Evolutionary conservation across 177 flowering plant species (phyloP).

Genomic region (Vitis hybrid): DNA sequence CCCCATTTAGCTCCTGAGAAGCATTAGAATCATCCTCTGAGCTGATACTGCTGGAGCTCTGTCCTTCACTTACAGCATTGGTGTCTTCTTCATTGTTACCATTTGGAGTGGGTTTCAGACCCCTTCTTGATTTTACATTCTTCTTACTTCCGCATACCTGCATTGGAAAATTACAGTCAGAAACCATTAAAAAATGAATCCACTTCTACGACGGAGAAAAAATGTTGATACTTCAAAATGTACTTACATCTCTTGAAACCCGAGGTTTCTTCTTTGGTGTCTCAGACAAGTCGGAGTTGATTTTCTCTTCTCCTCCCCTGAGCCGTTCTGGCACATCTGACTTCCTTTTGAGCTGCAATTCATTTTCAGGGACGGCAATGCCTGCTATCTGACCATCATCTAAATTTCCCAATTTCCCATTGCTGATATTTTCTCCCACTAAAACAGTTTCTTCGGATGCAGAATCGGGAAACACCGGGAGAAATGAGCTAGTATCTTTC

Average conservation of each 20-base stretch:
- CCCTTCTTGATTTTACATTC: slow-evolving; percentile 40
- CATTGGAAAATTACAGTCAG: slow-evolving; percentile 1
- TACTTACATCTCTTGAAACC: slow-evolving; percentile 42
- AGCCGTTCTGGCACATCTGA: slow-evolving; percentile 9
- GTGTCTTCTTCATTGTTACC: slow-evolving; percentile 35
- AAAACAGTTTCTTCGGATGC: slow-evolving; percentile 11
- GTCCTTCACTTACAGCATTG: slow-evolving; percentile 32
- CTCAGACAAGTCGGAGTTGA: slow-evolving; percentile 6
- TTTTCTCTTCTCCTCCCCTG: slow-evolving; percentile 1
- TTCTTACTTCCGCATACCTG: slow-evolving; percentile 41
- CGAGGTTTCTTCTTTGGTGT: slow-evolving; percentile 40
- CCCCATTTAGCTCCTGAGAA: slow-evolving; percentile 50
- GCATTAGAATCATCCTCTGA: slow-evolving; percentile 68
- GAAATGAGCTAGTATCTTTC: slow-evolving; percentile 3
- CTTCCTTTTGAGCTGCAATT: slow-evolving; percentile 35
- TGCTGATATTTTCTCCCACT: slow-evolving; percentile 7
- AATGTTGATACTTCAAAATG: too few relatives aligned
- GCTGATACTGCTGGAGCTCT: slow-evolving; percentile 48
- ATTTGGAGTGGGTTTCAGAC: slow-evolving; percentile 17
- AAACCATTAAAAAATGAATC: not conserved
- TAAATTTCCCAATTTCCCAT: slow-evolving; percentile 1
- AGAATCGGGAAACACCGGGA: slow-evolving; percentile 18
- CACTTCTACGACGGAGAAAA: not conserved
- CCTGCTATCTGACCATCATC: slow-evolving; percentile 8
- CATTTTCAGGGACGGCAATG: slow-evolving; percentile 9